Base-by-base conservation (phyloP, 805 yeast species). In the Ogataea siamensis region DNA sequence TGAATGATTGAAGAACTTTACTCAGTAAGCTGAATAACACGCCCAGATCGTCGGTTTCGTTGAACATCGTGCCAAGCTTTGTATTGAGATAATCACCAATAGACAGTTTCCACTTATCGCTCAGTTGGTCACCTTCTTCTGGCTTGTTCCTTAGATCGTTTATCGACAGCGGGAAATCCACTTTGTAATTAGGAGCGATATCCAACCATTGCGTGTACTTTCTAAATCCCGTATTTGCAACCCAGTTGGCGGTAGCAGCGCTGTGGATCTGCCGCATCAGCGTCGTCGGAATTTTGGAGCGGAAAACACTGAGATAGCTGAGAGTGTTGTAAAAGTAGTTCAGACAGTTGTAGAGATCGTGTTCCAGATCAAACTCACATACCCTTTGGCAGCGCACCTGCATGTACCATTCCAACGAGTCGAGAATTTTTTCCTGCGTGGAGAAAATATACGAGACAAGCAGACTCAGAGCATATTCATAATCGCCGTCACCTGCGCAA, bases 141-240 rank as follows among this genome's bases (percentile, higher is more conserved):
- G 47, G 40, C 9, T 7, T 25, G 7, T 13, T 17, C 27, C 44
- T 51, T 17, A 51, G 39, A 8, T 45, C 49, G 6, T 25, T 16
- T 14, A 47, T 18, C 5, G 50, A 18, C 4, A 48, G 39, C 3
- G 60, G 53, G 26, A 51, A 55, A 1, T 50, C 37, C 14, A 54
- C 46, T 14, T 48, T 43, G 35, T 33, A 48, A n/a, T 45, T 37
- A 9, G 23, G 17, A 8, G 42, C 34, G 8, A 50, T 39, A 18
- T 50, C 44, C 2, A 63, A 43, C 66, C 65, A 62, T 8, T 43
- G 43, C 3, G 39, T 18, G 58, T 60, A 63, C 31, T 52, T 54
- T 16, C 42, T 47, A 31, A 60, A 50, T 17, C 42, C 37, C 1
- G 62, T 46, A 32, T 46, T 53, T 5, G 39, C 17, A 2, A 58